These are phyloP conservation scores for Coemansia sp. DNA, from an alignment of 192 early-diverging fungal species.

Conservation along the genomic window DNA sequence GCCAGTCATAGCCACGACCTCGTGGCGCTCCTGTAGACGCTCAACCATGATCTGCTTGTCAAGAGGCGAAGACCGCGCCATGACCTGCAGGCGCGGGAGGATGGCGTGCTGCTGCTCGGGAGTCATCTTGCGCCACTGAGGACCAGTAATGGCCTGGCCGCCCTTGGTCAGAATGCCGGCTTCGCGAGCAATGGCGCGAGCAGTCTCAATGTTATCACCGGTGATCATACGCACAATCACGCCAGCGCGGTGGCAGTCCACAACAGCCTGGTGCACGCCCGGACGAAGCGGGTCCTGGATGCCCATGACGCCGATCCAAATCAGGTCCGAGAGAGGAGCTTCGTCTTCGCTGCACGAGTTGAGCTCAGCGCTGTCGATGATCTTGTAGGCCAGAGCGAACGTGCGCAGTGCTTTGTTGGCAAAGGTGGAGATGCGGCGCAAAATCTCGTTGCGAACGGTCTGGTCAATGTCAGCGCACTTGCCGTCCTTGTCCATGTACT, in stretches of 20 bases:
- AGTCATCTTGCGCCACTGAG: conserved; percentile 84
- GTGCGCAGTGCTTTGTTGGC: conserved; percentile 80
- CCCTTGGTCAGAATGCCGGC: conserved; percentile 77
- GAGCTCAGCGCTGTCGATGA: conserved; percentile 64
- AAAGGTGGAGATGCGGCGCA: conserved; percentile 42
- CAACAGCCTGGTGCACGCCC: conserved; percentile 91
- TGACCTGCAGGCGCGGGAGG: conserved; percentile 89
- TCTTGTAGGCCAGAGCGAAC: conserved; percentile 83
- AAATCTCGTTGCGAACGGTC: conserved; percentile 43
- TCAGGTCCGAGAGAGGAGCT: conserved; percentile 57
- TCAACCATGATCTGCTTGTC: conserved; percentile 97
- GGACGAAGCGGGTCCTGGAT: conserved; percentile 97
- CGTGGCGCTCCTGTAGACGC: conserved; percentile 82
- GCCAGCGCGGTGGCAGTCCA: conserved; percentile 84
- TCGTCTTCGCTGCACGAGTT: conserved; percentile 52
- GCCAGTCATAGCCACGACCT: conserved; percentile 98
- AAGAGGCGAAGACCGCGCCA: conserved; percentile 91
- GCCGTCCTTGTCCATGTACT: conserved; percentile 45
- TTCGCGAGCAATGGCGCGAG: conserved; percentile 93
- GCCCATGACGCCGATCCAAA: conserved; percentile 89
- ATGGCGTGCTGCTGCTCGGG: conserved; percentile 85
- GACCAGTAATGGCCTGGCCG: conserved; percentile 94
- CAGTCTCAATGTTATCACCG: conserved; percentile 94
- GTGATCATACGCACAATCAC: conserved; percentile 99
- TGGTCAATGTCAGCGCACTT: conserved; percentile 8